Evolutionary conservation across 495 filamentous ascomycete genomes (phyloP).

Genomic region (Apiosordaria backusii): DNA sequence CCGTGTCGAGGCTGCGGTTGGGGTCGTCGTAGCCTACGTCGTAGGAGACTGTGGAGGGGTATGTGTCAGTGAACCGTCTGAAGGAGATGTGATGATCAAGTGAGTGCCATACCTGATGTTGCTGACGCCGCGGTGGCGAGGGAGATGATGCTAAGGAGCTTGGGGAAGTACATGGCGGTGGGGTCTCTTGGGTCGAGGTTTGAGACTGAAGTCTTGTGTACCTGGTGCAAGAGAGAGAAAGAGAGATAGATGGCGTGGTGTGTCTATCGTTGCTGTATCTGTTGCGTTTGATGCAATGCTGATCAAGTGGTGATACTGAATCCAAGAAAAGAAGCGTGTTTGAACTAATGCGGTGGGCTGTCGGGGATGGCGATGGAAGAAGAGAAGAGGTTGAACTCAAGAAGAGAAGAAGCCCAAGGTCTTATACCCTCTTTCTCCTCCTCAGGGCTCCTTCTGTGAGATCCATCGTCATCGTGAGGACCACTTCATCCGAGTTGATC

Average conservation of each 20-base stretch:
- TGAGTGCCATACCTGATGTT: constrained; percentile 28
- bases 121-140: constrained; percentile 37
- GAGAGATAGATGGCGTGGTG: background rate
- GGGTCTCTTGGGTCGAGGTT: background rate
- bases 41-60: constrained; percentile 44
- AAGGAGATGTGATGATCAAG: constrained; percentile 2
- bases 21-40: constrained; percentile 56
- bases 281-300: background rate
- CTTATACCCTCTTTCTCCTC: background rate
- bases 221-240: background rate
- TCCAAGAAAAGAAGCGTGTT: background rate
- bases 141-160: constrained; percentile 36
- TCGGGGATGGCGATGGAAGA: background rate
- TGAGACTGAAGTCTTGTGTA: too few relatives aligned
- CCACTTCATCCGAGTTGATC: background rate
- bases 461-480: background rate
- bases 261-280: background rate
- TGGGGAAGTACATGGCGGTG: constrained; percentile 52
- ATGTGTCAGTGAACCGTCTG: background rate
- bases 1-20: constrained; percentile 40
- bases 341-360: background rate
- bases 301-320: background rate
- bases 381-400: background rate
- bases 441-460: background rate
- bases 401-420: background rate